Base-by-base conservation (phyloP, 2,329 filamentous ascomycete species). In the Pseudovirgaria hyperparasitica region DNA sequence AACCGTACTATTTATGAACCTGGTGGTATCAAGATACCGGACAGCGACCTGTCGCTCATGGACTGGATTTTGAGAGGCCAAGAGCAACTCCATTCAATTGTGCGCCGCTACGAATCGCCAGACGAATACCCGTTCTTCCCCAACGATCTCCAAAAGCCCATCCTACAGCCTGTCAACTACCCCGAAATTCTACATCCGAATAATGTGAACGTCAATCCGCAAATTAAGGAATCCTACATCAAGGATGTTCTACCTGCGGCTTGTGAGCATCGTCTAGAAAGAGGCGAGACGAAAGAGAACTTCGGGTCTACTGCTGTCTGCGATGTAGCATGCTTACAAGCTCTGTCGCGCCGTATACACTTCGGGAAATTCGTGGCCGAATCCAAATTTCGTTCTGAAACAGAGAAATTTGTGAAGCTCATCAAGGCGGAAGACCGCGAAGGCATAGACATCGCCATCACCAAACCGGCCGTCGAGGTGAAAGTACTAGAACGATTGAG, bases 321-420 rank as follows among this genome's bases (percentile, higher is more conserved):
- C 50, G 90, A 98, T 56, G 90, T 98, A 34, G 69, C 72, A 28
- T 87, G 81, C 44, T 63, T 98, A 37, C 90, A 98, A 62, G 81
- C 90, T 4, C 61, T 98, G 24, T 92, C 82, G 20, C 70, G 87
- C 22, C 68, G 90, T 29, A 90, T 98, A 41, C 90, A 98, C 57
- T 98, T 93, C 60, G 90, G 90, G 41, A 98, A 96, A 60, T 96
- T 96, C 46, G 90, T 98, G 6, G 90, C 90, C 22, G 90, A 98
- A 65, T 76, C 78, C 33, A 98, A 98, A 61, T 98, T 94, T 58
- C 70, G 71, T 42, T 76, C 79, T 24, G 82, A 96, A 41, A 69
- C 74, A 16, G 82, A 86, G 42, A 70, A 62, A 36, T 98, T 87
- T 52, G 86, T 81, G 5, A 65, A 64, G 36, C 57, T 96, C 55